Base-by-base conservation (phyloP, 805 yeast genomes). In the Cyberlindnera maritima region DNA sequence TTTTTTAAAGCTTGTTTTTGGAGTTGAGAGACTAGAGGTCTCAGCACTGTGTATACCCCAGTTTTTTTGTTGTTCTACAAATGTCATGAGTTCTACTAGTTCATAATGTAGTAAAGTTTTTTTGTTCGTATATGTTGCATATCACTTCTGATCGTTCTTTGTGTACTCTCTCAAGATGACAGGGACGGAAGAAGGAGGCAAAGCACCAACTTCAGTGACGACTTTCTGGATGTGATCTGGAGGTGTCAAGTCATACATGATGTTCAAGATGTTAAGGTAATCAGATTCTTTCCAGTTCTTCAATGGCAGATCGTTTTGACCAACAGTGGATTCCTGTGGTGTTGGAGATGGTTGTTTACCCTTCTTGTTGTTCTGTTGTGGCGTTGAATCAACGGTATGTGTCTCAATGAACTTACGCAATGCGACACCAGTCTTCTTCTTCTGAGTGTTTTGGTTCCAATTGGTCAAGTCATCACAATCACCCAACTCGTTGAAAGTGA, bases 181-280 rank as follows among this genome's bases (percentile, higher is more conserved):
- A 23, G 99, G 99, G 48, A 94, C 98, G 2, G 98, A 89, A n/a
- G 96, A 86, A 36, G 99, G 96, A 11, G 99, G 99, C 56, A 94
- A 75, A 2, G 96, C 88, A 25, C 99, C 99, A 54, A 92, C 81
- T 66, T 94, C 99, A 2, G 98, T 94, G 45, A 94, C 89, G 49
- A 94, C 89, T 70, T 94, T 94, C 64, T 92, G 91, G 59, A 94
- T 88, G 61, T 86, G 88, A 56, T 84, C 88, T 13, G 96, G 96
- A 31, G 97, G 97, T 1, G 98, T 92, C 57, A 94, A 75, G 67
- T 94, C 99, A 65, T 88, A 94, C 77, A 94, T 77, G 54, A 94
- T 82, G 61, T 89, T 89, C 60, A 91, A 79, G 23, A 89, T 77
- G 66, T 83, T 85, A 59, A 89, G 73, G 50, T 72, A 72, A 36